Base-by-base conservation (phyloP, 192 early-diverging fungal species). In the Podila minutissima region DNA sequence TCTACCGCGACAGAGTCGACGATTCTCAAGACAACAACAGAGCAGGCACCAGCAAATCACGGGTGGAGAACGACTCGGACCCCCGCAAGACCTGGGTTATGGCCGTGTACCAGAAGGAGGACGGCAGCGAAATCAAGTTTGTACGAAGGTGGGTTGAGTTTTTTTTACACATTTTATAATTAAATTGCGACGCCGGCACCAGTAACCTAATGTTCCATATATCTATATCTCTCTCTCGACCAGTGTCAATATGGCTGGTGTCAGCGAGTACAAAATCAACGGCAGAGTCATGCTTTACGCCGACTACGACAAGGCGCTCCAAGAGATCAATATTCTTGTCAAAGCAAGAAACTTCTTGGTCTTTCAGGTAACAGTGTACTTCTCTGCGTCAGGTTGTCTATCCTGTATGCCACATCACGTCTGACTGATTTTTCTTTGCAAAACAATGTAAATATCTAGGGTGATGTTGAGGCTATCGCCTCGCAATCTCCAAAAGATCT, bases 341-440 rank as follows among this genome's bases (percentile, higher is more conserved):
- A 97, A 96, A 72, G 97, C 97, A 1, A 88, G 92, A 46, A 99
- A 99, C 84, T 99, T 99, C 87, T 87, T 99, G 59, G 98, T 99
- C 4, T 99, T 99, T 75, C 97, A 99, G 81, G 84, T 85, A 79
- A 15, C 12, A 0, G 19, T 37, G 37, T 82, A 74, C 84, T 49
- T 53, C 62, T 87, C 17, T 53, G 38, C 37, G 4, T 4, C 15
- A 8, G 12, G 13, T 41, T 31, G 37, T 20, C 19, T 49, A 10
- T 15, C 22, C 5, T 66, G 11, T 15, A 49, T 15, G n/a, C 8
- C 11, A 22, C 26, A 37, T 20, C 6, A 12, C 15, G 8, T 13
- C 55, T 46, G 8, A n/a, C 26, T 38, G 10, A 41, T 59, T 51
- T 5, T 33, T 55, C 7, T 22, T 55, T 55, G 53, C 8, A 24